These are phyloP conservation scores for Tricholoma saponaceum DNA, from an alignment of 768 basidiomycete species.

Conservation along the genomic window DNA sequence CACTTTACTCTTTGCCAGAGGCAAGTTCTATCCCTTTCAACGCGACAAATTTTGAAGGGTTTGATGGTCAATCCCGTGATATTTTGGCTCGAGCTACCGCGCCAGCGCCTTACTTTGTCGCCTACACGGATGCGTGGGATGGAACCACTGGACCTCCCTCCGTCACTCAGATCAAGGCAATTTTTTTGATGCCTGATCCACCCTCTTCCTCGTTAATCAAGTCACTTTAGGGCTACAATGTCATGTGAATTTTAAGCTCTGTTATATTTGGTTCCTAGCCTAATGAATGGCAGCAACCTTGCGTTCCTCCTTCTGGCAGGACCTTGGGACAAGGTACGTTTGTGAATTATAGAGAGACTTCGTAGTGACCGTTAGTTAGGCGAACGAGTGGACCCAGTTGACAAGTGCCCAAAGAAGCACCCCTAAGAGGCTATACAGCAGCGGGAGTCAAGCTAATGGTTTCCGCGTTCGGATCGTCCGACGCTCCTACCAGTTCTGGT, in stretches of 20 bases:
- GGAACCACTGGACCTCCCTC: constrained; percentile 47
- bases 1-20: not conserved
- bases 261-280: not conserved
- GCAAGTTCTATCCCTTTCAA: not conserved
- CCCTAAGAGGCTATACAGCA: constrained; percentile 47
- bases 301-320: constrained; percentile 56
- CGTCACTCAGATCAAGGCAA: constrained; percentile 38
- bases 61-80: not conserved
- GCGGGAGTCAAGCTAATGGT: constrained; percentile 63
- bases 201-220: not conserved
- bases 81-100: constrained; percentile 28
- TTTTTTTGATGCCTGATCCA: not conserved
- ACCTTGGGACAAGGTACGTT: constrained; percentile 49
- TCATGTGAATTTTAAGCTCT: constrained; percentile 28
- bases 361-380: constrained; percentile 22
- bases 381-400: constrained; percentile 48
- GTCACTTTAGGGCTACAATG: constrained; percentile 47
- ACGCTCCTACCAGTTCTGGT: constrained; percentile 51
- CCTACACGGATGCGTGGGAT: constrained; percentile 39
- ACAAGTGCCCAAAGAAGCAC: constrained; percentile 43
- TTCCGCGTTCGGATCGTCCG: constrained; percentile 57
- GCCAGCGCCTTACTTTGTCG: constrained; percentile 49
- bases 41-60: not conserved
- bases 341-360: not conserved
- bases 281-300: constrained; percentile 31